Evolutionary conservation across 768 basidiomycete genomes (phyloP).

Genomic region (Leccinum barrowsii): DNA sequence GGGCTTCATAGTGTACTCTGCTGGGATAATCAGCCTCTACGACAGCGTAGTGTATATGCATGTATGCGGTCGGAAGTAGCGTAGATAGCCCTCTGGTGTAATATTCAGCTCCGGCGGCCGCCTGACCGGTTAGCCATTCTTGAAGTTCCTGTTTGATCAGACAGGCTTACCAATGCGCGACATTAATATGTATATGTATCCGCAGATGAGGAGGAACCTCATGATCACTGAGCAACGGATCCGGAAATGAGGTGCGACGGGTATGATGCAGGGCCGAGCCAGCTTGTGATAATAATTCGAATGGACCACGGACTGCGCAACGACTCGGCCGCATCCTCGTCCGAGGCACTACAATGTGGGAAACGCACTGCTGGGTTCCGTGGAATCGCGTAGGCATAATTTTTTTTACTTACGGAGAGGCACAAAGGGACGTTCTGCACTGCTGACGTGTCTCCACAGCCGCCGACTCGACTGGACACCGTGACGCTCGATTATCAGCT

Average conservation of each 20-base stretch:
- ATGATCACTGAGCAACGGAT: neutral
- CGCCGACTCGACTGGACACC: neutral
- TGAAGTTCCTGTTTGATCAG: neutral
- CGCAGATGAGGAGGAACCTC: neutral
- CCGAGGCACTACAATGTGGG: neutral
- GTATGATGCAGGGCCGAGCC: neutral
- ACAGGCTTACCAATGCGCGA: neutral
- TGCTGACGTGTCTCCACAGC: conserved; percentile 1
- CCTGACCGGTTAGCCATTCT: neutral
- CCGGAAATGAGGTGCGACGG: neutral
- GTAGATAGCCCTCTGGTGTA: neutral
- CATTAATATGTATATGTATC: neutral
- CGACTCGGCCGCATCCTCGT: neutral
- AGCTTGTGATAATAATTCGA: neutral
- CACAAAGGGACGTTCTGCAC: neutral
- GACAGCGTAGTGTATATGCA: neutral
- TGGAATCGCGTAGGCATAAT: neutral
- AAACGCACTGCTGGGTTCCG: neutral
- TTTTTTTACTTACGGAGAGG: neutral
- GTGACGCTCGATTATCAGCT: neutral
- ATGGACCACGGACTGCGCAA: neutral
- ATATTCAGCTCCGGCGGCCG: neutral
- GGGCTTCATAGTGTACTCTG: neutral
- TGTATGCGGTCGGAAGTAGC: neutral
- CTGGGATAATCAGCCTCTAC: neutral